Evolutionary conservation across 225 moss, liverwort and hornwort species (phyloP).

Genomic region (Polytrichum formosum): DNA sequence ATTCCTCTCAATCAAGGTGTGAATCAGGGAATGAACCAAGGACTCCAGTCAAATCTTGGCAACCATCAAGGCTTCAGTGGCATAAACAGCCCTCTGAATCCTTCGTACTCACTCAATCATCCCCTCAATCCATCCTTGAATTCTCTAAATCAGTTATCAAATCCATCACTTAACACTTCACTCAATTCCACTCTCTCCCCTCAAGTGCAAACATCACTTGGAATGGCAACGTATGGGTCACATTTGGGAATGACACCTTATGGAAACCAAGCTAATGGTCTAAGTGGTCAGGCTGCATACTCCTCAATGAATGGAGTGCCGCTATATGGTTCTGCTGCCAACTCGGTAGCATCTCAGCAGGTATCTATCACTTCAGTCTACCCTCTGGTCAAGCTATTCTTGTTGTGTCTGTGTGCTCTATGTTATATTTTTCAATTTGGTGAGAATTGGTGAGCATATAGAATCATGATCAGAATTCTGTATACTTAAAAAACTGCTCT

Average conservation of each 20-base stretch:
- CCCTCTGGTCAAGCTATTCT: no score
- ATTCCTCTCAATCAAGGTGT: conserved; percentile 86
- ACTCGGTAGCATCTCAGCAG: conserved; percentile 72
- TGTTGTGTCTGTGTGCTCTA: no score
- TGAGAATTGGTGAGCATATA: no score
- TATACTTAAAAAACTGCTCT: no score
- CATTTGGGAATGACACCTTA: conserved; percentile 85
- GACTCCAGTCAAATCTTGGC: conserved; percentile 61
- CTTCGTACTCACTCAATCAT: conserved; percentile 50
- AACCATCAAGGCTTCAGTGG: conserved; percentile 66
- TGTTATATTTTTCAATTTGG: no score
- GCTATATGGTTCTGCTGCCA: conserved; percentile 73
- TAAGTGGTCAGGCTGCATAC: conserved; percentile 79
- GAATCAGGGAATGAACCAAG: conserved; percentile 75
- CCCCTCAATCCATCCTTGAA: conserved; percentile 61
- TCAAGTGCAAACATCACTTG: conserved; percentile 74
- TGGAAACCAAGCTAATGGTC: conserved; percentile 61
- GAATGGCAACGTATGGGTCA: conserved; percentile 80
- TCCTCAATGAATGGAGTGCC: conserved; percentile 79
- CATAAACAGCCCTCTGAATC: conserved; percentile 51
- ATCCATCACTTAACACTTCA: conserved; percentile 60
- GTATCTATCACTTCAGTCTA: conserved; percentile 14
- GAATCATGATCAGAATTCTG: no score
- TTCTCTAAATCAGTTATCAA: conserved; percentile 69
- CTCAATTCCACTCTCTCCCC: conserved; percentile 69